These are phyloP conservation scores for Purshia tridentata DNA, from an alignment of 306 rosid genomes.

Conservation along the genomic window DNA sequence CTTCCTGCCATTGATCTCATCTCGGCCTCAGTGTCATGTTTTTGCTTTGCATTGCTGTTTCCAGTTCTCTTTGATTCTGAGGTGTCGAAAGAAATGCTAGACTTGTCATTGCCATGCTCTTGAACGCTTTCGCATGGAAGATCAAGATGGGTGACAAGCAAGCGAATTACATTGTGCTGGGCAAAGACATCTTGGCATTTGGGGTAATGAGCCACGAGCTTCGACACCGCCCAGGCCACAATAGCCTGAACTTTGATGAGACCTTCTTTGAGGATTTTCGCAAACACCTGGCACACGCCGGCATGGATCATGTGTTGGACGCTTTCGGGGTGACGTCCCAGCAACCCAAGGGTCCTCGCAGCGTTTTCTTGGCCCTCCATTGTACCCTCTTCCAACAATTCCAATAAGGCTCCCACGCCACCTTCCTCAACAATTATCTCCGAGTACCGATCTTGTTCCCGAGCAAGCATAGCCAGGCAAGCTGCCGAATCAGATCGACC, in stretches of 20 bases:
- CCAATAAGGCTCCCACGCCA: slow-evolving; percentile 57
- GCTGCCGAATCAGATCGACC: too few species aligned
- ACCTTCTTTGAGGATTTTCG: slow-evolving; percentile 61
- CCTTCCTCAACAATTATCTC: slow-evolving; percentile 62
- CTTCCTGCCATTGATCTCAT: slow-evolving; percentile 81
- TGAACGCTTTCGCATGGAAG: slow-evolving; percentile 72
- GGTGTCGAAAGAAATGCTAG: too few species aligned
- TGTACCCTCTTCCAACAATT: slow-evolving; percentile 58
- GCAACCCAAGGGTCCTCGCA: slow-evolving; percentile 26
- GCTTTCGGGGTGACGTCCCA: too few species aligned
- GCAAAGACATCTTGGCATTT: slow-evolving; percentile 74
- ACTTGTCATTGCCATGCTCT: slow-evolving; percentile 57
- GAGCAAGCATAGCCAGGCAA: too few species aligned
- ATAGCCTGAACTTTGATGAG: slow-evolving; percentile 62
- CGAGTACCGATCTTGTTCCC: slow-evolving; percentile 47
- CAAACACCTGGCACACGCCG: too few species aligned
- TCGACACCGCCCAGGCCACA: slow-evolving; percentile 79
- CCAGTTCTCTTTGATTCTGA: too few species aligned
- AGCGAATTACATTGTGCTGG: slow-evolving; percentile 59
- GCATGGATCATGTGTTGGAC: too few species aligned
- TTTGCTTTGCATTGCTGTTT: too few species aligned
- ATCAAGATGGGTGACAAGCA: slow-evolving; percentile 74
- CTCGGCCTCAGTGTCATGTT: slow-evolving; percentile 39
- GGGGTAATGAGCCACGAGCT: slow-evolving; percentile 50
- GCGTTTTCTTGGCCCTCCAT: slow-evolving; percentile 62